A percentile compares a stretch with the other conserved stretches of the same genome.
Evolutionary conservation across 2,329 filamentous ascomycete genomes (phyloP).

Genomic region (Botryotinia narcissicola): DNA sequence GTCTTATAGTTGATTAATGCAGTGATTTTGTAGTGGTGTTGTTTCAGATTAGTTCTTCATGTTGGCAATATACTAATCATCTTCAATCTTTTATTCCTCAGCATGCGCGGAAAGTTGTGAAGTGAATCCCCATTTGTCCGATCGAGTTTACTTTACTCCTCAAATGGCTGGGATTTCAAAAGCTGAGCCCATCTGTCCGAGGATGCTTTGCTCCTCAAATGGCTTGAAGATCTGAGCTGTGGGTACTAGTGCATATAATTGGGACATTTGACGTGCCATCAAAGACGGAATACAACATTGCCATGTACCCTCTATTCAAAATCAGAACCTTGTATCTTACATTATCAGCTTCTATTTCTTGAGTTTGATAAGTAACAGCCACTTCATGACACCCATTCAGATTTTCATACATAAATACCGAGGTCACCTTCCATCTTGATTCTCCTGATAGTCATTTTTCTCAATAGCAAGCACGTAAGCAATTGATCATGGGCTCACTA

Average conservation of each 20-base stretch:
- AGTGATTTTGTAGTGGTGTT: neutral
- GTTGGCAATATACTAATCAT: neutral
- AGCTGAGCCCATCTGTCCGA: neutral
- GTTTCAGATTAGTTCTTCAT: neutral
- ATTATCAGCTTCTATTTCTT: neutral
- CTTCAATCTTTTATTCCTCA: neutral
- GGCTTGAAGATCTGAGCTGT: neutral
- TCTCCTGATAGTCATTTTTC: no score
- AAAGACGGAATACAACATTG: neutral
- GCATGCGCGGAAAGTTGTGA: neutral
- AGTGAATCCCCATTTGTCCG: neutral
- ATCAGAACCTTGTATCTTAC: neutral
- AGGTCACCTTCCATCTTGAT: neutral
- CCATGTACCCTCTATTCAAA: neutral
- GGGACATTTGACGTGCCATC: neutral
- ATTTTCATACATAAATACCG: neutral
- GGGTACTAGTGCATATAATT: neutral
- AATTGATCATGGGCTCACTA: conserved; percentile 16
- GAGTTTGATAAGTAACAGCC: neutral
- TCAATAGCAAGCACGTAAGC: neutral
- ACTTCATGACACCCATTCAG: neutral
- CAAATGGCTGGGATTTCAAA: neutral
- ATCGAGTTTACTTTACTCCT: neutral
- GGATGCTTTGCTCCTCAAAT: neutral
- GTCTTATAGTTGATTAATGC: neutral